Base-by-base conservation (phyloP, 345 rosid species). In the Arabis hirsuta region DNA sequence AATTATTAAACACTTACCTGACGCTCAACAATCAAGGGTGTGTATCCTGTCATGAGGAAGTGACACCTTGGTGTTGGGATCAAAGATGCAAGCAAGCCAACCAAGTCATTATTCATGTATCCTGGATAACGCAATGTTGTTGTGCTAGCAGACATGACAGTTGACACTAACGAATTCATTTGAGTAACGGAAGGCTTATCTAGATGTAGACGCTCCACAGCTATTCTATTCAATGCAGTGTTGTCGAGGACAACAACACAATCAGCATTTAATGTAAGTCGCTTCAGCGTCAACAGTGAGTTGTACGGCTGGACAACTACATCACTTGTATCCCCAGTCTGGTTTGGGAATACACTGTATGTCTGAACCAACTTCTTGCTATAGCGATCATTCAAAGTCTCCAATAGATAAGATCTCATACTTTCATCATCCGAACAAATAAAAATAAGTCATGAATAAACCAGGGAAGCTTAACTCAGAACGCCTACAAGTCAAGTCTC, bases 191-290 rank as follows among this genome's bases (percentile, higher is more conserved):
- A 88, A 51, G 96, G 99, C 73, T 88, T 95, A 5, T 79, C 58
- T 51, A 95, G 76, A 84, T 95, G 99, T 31, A 95, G 82, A 73
- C 96, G 97, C 68, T 95, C 99, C 42, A 89, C 99, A 59, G 97
- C 96, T 43, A 91, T 95, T 85, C 99, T 86, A 82, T 84, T 90
- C 63, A 95, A 72, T 7, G 99, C 97, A 66, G 97, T 91, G 75
- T 95, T 95, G 81, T 95, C 99, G 68, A 95, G 97, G 76, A 91
- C 99, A 76, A 94, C 99, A 61, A 94, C 99, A 76, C 97, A 91
- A 52, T 94, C 99, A 63, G 99, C 97, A 80, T 91, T 94, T 26
- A 91, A 82, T 0, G 99, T 89, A 60, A 94, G 85, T 61, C 99
- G 87, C 86, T 94, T 94, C 59, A 94, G 88, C 1, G 99, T 94